Conservation (phyloP, 2,329 filamentous ascomycete genomes). For the Aspergillus udagawae region DNA sequence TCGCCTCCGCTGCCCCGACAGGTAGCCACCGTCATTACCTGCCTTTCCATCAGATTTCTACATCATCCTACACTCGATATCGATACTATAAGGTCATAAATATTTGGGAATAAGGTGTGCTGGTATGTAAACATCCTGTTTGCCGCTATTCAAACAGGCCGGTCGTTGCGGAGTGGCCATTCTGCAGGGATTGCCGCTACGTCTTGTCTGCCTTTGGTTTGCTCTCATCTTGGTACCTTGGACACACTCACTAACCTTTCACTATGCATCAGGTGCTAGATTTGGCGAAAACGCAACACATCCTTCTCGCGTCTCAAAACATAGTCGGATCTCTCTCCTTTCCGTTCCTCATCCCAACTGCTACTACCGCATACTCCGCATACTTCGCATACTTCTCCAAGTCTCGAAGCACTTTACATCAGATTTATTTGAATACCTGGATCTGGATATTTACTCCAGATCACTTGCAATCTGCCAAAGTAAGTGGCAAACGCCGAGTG, state of each 20-base stretch:
- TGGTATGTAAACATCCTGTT: constrained; percentile 5
- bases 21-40: not conserved
- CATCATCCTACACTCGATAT: not conserved
- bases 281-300: not conserved
- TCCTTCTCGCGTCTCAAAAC: not conserved
- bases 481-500: not conserved
- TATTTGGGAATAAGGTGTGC: not conserved
- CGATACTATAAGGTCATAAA: not conserved
- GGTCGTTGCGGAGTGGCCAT: not conserved
- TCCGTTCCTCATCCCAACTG: not conserved
- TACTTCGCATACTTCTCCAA: not conserved
- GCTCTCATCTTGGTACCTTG: constrained; percentile 2
- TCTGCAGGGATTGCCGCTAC: constrained; percentile 8
- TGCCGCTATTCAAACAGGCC: not conserved
- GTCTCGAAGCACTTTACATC: not conserved
- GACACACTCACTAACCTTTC: constrained; percentile 5
- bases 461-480: not conserved
- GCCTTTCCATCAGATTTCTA: not conserved
- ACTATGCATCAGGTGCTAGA: not conserved
- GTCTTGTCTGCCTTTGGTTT: constrained; percentile 4
- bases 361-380: not conserved
- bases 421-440: not conserved
- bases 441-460: not conserved
- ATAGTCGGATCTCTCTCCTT: not conserved
- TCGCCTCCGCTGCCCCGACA: constrained; percentile 19